phyloP scores from a whole-genome alignment of 805 yeast species.

The Lipomyces sp. region DNA sequence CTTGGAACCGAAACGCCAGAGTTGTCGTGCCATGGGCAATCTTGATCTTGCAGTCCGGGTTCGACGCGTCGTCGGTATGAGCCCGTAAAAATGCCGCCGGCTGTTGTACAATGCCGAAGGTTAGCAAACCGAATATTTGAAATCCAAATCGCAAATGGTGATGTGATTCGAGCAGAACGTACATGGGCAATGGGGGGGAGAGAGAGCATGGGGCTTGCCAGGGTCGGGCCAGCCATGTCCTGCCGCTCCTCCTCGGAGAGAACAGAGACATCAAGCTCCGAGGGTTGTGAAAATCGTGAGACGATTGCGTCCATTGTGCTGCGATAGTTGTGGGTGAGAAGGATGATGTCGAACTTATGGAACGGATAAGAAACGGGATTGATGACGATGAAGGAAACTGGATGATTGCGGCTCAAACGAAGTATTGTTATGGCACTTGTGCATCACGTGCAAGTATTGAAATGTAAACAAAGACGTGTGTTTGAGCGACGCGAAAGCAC shows the following conservation, averaged over 20 bases:
- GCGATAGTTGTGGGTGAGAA: background rate
- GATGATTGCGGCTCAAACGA: no score
- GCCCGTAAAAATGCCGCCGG: conserved; percentile 94
- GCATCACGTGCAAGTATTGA: no score
- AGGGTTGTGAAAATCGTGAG: conserved; percentile 27
- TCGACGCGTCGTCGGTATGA: conserved; percentile 92
- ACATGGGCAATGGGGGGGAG: conserved; percentile 37
- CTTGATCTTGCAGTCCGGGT: conserved; percentile 92
- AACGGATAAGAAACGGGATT: no score
- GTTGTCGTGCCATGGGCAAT: conserved; percentile 99
- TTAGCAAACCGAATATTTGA: background rate
- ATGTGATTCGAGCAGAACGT: conserved; percentile 5
- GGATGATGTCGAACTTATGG: background rate
- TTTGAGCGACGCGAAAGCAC: no score
- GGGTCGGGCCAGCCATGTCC: conserved; percentile 11
- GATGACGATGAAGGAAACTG: no score
- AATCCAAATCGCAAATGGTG: background rate
- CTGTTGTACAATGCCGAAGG: conserved; percentile 40
- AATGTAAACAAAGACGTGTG: no score
- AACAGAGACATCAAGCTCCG: conserved; percentile 16
- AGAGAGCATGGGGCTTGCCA: conserved; percentile 25
- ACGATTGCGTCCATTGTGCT: conserved; percentile 37
- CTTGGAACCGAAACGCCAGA: conserved; percentile 90
- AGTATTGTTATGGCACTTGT: no score
- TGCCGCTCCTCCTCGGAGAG: conserved; percentile 22